phyloP scores from a whole-genome alignment of 2,329 filamentous ascomycete species.

The Colletotrichum sp. region DNA sequence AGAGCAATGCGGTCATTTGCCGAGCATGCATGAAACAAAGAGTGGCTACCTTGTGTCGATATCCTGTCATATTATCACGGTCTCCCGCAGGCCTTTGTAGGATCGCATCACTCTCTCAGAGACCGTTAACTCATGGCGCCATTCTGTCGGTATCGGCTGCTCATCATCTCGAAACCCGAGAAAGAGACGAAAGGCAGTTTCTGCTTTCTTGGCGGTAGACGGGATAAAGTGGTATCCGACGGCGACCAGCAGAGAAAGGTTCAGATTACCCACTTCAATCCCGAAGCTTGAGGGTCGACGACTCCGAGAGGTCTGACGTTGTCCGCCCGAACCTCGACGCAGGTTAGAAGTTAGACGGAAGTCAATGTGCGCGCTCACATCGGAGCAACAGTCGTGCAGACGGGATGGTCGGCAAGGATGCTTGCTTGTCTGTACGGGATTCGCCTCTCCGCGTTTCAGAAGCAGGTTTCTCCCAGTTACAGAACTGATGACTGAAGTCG shows the following conservation, averaged over 20 bases:
- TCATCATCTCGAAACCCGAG: background rate
- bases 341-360: background rate
- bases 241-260: background rate
- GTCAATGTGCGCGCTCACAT: background rate
- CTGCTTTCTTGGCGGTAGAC: background rate
- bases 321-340: conserved; percentile 7
- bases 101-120: background rate
- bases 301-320: background rate
- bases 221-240: background rate
- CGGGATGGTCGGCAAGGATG: background rate
- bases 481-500: background rate
- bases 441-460: conserved; percentile 23
- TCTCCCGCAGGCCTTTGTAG: background rate
- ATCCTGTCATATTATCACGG: background rate
- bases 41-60: background rate
- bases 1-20: background rate
- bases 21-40: background rate
- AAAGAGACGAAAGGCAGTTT: background rate
- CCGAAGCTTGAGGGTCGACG: background rate
- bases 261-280: background rate
- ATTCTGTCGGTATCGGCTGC: background rate
- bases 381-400: background rate
- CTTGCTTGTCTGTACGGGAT: conserved; percentile 8
- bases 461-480: conserved; percentile 7
- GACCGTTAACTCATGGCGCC: background rate